These are phyloP conservation scores for Mrakia blollopis DNA, from an alignment of 768 basidiomycete genomes.

Conservation along the genomic window DNA sequence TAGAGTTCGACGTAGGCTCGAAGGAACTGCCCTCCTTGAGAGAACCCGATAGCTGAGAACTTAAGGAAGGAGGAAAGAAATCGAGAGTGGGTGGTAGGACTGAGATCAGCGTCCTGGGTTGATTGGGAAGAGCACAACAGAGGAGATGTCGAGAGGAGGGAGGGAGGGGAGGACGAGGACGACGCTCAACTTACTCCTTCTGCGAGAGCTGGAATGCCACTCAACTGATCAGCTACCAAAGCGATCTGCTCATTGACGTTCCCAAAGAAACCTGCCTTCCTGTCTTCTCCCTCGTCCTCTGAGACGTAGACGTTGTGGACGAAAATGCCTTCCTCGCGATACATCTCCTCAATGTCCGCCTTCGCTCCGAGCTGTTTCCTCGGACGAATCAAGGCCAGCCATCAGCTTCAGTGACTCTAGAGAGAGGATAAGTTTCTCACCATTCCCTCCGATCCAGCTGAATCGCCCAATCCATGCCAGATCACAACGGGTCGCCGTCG, in stretches of 20 bases:
- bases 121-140: neutral
- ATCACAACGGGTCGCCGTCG: conserved; percentile 37
- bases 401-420: neutral
- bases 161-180: neutral
- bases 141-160: neutral
- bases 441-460: conserved; percentile 43
- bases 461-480: conserved; percentile 50
- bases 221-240: conserved; percentile 61
- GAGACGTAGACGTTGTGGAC: conserved; percentile 45
- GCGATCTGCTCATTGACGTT: conserved; percentile 67
- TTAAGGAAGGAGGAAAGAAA: conserved; percentile 37
- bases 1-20: conserved; percentile 75
- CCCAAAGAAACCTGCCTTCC: conserved; percentile 54
- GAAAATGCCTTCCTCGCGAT: conserved; percentile 43
- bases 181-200: conserved; percentile 40
- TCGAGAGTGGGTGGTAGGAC: too few relatives aligned
- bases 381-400: neutral
- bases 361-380: conserved; percentile 36
- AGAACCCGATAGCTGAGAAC: conserved; percentile 83
- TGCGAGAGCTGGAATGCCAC: conserved; percentile 58
- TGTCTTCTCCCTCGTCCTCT: conserved; percentile 40
- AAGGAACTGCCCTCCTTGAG: conserved; percentile 83
- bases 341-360: conserved; percentile 38
- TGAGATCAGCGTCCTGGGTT: neutral
- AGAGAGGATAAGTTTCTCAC: neutral